Evolutionary conservation across 305 asterid genomes (phyloP), one percentile per base, ranked within the genome.

Genomic region (Striga hermonthica): DNA sequence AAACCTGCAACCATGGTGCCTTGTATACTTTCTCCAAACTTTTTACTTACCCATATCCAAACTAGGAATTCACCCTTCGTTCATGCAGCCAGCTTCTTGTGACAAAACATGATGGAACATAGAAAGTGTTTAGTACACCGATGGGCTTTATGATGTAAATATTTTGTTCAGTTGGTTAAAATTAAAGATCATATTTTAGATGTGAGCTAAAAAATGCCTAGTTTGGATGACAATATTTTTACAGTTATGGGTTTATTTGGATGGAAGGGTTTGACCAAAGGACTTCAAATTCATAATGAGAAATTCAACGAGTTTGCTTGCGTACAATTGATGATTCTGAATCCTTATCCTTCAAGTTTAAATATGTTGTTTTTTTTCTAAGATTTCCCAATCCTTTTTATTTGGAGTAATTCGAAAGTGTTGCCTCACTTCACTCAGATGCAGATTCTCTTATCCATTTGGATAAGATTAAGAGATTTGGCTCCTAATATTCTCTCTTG

Each of bases 391-490:
- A 22, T 22, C 31, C 31, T 22, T 22, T 22, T 22, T 22, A 22
- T 22, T 22, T 22, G 31, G 31, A 22, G 31, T 22, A 22, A 22
- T 22, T 22, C 2, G 31, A 52, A 65, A 11, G 63, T 75, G 37
- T 12, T 34, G 13, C 16, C 53, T 35, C 59, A 47, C 50, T 34
- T 67, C 7, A 16, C 66, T 67, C 44, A 14, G 31, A 22, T 75
- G 45, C 31, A 57, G 11, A 28, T 28, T 6, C 43, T 13, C 9
- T 57, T 22, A 22, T 38, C 66, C 60, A 35, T 64, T 64, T 66
- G 50, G 31, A 22, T 22, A 22, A 22, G 31, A 22, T 22, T 22
- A 22, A 22, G 31, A 22, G 31, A 22, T 22, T 22, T 22, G 31
- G 31, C 31, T 22, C 31, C 31, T 22, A 22, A 22, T 22, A 22